Base-by-base conservation (phyloP, 2,329 filamentous ascomycete species). In the Hortaea werneckii region DNA sequence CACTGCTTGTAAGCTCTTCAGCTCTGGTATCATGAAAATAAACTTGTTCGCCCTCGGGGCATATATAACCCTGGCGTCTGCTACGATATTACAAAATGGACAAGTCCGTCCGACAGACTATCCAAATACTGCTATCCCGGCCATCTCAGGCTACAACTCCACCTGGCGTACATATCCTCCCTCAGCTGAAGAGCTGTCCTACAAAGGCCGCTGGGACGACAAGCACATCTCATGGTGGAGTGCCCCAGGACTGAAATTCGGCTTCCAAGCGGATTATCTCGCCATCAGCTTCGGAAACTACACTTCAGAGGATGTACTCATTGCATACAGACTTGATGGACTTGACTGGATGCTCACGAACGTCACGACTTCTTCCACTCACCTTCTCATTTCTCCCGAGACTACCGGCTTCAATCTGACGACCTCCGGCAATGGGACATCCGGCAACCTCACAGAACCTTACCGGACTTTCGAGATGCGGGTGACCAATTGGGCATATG, bases 151-250 rank as follows among this genome's bases (percentile, higher is more conserved):
- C 30, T 60, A 66, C 37, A 55, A 60, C 26, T 61, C 58, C 4
- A 51, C 37, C 30, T 74, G 71, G 65, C 67, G 59, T 29, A 74
- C 66, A 1, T 81, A 77, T 51, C 62, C 66, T 4, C 68, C 76
- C 4, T 67, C 74, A 55, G 69, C 74, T 1, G 59, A 68, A 1
- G 75, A 80, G 54, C 65, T 82, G 7, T 74, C 75, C 0, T 82
- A 80, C 65, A 79, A 80, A 55, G 78, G 78, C 5, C 67, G 77
- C 47, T 82, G 78, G 78, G 77, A 81, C 56, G 76, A 71, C 30
- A 71, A 76, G 52, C 68, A 76, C 51, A 70, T 79, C 41, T 80
- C 75, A 1, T 81, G 66, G 66, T 61, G 53, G 59, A 53, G 53
- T 7, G 73, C 72, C 1, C 74, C 70, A 0, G 76, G 76, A 1